Evolutionary conservation across 306 rosid genomes (phyloP), one percentile per base, ranked within the genome.

Genomic region (cucumber (Cucumis sativus)): DNA sequence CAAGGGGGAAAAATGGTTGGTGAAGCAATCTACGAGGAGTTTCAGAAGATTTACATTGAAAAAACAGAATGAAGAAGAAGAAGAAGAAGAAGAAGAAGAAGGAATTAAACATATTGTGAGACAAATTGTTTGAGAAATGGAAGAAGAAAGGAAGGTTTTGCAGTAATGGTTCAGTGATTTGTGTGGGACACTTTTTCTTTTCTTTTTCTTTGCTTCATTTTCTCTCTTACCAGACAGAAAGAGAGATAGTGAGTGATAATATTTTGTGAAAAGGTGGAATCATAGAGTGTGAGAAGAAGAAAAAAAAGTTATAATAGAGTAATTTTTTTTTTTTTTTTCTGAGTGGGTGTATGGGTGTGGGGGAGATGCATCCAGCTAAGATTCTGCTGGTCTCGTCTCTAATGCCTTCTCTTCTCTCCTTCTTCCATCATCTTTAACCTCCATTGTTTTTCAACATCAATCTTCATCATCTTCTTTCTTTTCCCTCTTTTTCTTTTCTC

Each of bases 351-450:
- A 65, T 61, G 41, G 76, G 83, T 47, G 73, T 16, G 85, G 62
- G 74, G 11, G 52, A 52, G 81, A 57, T 84, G 97, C 87, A 81
- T 89, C 86, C 98, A 88, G 97, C 98, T 89, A 91, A 93, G 96
- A 89, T 89, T 89, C 91, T 85, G 75, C 71, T 76, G 82, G 52
- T 78, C 16, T 55, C 77, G 52, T 78, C 16, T 55, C 77, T 55
- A 25, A 28, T 37, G 60, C 1, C 57, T 37, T 45, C 9, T 28
- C 55, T 47, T 8, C 55, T 20, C 74, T 28, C 3, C 30, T 28
- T 28, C 30, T 28, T 28, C 30, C 74, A 0, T 33, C 37, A 33
- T 33, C 37, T 8, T 13, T 58, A 58, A 4, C 79, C 71, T 59
- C 65, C 54, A 56, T 28, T 40, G 23, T 14, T 51, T 71, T 47